Conservation (phyloP, 2,329 filamentous ascomycete species). For the Proliferodiscus dingleyae region DNA sequence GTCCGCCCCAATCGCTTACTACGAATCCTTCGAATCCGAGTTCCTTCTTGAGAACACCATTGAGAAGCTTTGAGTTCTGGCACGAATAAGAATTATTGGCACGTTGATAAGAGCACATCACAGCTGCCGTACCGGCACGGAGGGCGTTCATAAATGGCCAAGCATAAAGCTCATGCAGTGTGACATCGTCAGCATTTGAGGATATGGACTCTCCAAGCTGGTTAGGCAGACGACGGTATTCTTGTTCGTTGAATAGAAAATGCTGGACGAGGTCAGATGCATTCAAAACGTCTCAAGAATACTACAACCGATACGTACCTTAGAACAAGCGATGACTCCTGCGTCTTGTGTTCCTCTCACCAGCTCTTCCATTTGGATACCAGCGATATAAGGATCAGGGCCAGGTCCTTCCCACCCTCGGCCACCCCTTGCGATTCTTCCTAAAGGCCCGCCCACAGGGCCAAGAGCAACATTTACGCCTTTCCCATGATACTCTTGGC, state of each 20-base stretch:
- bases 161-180: constrained; percentile 26
- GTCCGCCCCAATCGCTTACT: constrained; percentile 19
- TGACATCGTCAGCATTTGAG: constrained; percentile 21
- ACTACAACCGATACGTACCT: constrained; percentile 32
- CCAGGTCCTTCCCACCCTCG: constrained; percentile 38
- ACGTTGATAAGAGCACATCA: constrained; percentile 20
- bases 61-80: constrained; percentile 24
- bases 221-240: constrained; percentile 33
- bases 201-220: constrained; percentile 1
- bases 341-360: constrained; percentile 65
- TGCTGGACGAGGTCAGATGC: constrained; percentile 51
- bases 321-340: constrained; percentile 66
- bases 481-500: constrained; percentile 68
- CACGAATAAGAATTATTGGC: constrained; percentile 22
- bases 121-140: constrained; percentile 17
- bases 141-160: constrained; percentile 23
- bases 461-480: constrained; percentile 76
- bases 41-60: constrained; percentile 25
- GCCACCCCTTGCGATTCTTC: constrained; percentile 48
- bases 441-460: constrained; percentile 66
- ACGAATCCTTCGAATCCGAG: constrained; percentile 28
- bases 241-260: constrained; percentile 73
- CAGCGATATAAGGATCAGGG: constrained; percentile 49
- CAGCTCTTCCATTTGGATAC: constrained; percentile 43
- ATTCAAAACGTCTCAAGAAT: neutral